phyloP scores from a whole-genome alignment of 202 grass and related monocot genomes.

The Zoysia matrella region DNA sequence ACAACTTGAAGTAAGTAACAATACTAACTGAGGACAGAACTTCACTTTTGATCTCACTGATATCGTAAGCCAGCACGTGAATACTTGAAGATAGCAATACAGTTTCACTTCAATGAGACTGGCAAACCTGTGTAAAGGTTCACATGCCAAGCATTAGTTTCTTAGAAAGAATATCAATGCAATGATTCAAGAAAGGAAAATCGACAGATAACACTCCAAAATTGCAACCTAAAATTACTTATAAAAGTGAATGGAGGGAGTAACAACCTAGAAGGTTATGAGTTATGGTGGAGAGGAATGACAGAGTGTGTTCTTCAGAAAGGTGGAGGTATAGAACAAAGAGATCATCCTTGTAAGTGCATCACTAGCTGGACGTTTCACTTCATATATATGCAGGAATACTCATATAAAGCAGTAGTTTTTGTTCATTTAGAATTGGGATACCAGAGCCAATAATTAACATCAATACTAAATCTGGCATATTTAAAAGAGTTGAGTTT shows the following conservation, averaged over 20 bases:
- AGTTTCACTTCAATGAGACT: conserved; percentile 26
- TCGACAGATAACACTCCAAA: conserved; percentile 4
- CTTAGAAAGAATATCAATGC: background rate
- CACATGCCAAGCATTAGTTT: conserved; percentile 20
- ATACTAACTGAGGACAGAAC: conserved; percentile 39
- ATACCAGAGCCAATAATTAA: too few species aligned
- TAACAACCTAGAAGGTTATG: background rate
- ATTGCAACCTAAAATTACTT: background rate
- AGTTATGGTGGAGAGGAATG: conserved; percentile 5
- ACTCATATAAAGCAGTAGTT: background rate
- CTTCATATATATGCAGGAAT: background rate
- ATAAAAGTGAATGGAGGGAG: too few species aligned
- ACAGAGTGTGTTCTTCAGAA: conserved; percentile 18
- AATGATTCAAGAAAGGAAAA: conserved; percentile 35
- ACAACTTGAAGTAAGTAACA: conserved; percentile 36
- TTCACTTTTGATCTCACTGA: conserved; percentile 93
- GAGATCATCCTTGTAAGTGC: background rate
- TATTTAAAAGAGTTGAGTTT: too few species aligned
- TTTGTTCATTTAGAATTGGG: background rate
- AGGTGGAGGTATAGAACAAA: conserved; percentile 12
- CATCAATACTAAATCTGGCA: too few species aligned
- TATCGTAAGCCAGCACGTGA: conserved; percentile 76
- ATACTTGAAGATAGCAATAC: conserved; percentile 37
- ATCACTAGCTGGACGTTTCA: conserved; percentile 6
- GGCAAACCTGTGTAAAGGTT: conserved; percentile 43